Base-by-base conservation (phyloP, 2,329 filamentous ascomycete genomes). In the Colletotrichum sp. region DNA sequence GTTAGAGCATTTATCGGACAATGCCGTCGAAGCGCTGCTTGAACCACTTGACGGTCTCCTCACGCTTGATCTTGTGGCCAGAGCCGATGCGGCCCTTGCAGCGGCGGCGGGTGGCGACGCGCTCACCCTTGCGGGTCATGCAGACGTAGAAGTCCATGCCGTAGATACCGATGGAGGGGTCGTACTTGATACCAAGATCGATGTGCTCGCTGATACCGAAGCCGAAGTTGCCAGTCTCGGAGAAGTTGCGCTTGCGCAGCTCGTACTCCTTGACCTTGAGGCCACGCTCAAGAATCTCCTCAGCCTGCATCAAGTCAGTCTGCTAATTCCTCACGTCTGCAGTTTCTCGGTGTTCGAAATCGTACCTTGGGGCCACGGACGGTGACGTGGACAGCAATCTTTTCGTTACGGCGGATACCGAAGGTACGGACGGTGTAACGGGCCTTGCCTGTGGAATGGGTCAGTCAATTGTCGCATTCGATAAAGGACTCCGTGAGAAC, bases 261-360 rank as follows among this genome's bases (percentile, higher is more conserved):
- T 99, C 97, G 92, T 99, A 99, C 91, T 99, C 97, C 96, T 99
- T 99, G 93, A 99, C 97, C 94, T 99, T 99, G 88, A 99, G 94
- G 88, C 97, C 97, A 93, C 97, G 96, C 95, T 99, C 97, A 86
- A 99, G 94, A 86, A 99, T 99, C 91, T 99, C 97, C 93, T 99
- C 97, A 79, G 97, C 97, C 94, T 92, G 72, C 26, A 18, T 13
- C 18, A 61, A 12, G 67, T 76, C 43, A 63, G 73, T 24, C 18
- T 43, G 6, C 21, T 7, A 15, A 13, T 15, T 6, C 63, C 16
- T 48, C 7, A 3, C 6, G 6, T 9, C 21, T 28, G 34, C n/a
- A 1, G 1, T 3, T 43, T 57, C 36, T 48, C 67, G 3, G 21
- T 36, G n/a, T 30, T 57, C 65, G 30, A 55, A 59, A 43, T 64